phyloP scores from a whole-genome alignment of 345 rosid genomes.

The Brassica nigra region DNA sequence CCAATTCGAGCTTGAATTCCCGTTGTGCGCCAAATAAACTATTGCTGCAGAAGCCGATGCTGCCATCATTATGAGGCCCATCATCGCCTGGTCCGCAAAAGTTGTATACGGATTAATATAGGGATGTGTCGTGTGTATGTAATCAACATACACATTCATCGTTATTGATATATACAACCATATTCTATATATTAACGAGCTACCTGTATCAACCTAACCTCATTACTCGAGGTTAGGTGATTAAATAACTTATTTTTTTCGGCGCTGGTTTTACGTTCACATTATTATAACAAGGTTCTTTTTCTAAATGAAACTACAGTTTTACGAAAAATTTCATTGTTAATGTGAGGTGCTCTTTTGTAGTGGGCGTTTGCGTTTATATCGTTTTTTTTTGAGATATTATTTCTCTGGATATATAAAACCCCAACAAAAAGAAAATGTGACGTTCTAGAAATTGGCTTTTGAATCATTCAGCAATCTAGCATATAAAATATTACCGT shows the following conservation, averaged over 20 bases:
- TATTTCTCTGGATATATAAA: background rate
- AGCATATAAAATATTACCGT: conserved; percentile 42
- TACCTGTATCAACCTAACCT: background rate
- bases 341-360: background rate
- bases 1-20: conserved; percentile 81
- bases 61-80: conserved; percentile 65
- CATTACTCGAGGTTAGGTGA: background rate
- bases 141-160: background rate
- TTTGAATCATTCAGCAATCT: background rate
- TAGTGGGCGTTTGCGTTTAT: background rate
- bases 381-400: background rate
- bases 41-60: conserved; percentile 67
- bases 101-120: background rate
- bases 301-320: background rate
- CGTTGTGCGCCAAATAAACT: conserved; percentile 89
- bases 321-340: background rate
- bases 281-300: background rate
- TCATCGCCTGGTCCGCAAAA: conserved; percentile 49
- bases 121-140: background rate
- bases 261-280: background rate
- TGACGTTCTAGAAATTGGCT: background rate
- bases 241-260: background rate
- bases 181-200: background rate
- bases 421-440: background rate
- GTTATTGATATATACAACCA: background rate